A percentile compares a stretch with the other conserved stretches of the same genome.
Conservation (phyloP, 2,329 filamentous ascomycete species). For the Scleromitrula shiraiana region DNA sequence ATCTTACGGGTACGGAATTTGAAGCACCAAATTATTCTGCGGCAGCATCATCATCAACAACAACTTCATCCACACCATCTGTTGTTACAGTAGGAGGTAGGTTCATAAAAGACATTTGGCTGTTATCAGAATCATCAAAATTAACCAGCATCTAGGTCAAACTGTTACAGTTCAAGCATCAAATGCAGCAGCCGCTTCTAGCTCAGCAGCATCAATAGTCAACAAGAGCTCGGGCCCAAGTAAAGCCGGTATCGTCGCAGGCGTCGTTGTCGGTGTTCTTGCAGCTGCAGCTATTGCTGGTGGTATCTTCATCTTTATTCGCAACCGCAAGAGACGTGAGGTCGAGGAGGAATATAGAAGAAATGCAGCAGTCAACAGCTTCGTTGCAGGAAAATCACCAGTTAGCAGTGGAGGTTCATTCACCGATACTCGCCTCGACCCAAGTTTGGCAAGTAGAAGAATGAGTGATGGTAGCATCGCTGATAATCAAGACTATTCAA, state of each 20-base stretch:
- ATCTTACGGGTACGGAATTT: constrained; percentile 20
- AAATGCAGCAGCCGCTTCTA: constrained; percentile 8
- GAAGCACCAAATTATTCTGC: constrained; percentile 14
- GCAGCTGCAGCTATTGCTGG: constrained; percentile 57
- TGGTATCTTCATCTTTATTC: constrained; percentile 65
- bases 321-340: constrained; percentile 65
- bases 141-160: constrained; percentile 12
- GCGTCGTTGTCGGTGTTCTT: constrained; percentile 78
- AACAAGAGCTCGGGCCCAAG: constrained; percentile 14
- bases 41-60: constrained; percentile 8
- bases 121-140: not conserved
- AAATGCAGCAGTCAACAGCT: constrained; percentile 70
- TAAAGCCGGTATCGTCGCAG: constrained; percentile 77
- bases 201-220: constrained; percentile 1
- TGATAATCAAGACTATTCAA: constrained; percentile 93
- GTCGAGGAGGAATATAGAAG: constrained; percentile 80
- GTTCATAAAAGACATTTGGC: not conserved
- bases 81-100: constrained; percentile 23
- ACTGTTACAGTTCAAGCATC: constrained; percentile 27
- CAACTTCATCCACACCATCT: constrained; percentile 18
- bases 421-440: constrained; percentile 78
- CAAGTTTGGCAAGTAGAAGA: constrained; percentile 67
- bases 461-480: constrained; percentile 94
- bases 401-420: constrained; percentile 53
- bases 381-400: constrained; percentile 59